These are phyloP conservation scores for Protoeuglena noctilucae DNA, from an alignment of 139 green algal genomes.

Conservation along the genomic window DNA sequence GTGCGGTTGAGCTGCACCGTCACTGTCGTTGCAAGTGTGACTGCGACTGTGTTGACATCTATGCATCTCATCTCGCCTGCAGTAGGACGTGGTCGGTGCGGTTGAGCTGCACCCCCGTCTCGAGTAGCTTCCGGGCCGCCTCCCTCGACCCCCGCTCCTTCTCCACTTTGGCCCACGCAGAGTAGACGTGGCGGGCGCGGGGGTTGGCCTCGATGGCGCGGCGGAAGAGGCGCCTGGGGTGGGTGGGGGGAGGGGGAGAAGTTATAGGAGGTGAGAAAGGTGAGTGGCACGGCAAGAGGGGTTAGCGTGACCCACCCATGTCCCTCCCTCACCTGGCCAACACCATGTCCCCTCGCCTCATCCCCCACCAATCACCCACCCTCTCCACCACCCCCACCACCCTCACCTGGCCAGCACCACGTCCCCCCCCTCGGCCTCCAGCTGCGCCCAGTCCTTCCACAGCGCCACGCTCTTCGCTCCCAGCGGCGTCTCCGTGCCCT, in stretches of 20 bases:
- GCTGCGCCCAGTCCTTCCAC: slow-evolving; percentile 73
- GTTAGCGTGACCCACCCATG: no score
- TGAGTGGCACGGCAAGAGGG: no score
- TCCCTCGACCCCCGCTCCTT: slow-evolving; percentile 36
- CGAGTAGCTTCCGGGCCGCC: slow-evolving; percentile 51
- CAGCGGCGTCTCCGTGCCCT: slow-evolving; percentile 35
- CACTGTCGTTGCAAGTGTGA: not conserved
- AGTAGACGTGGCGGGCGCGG: slow-evolving; percentile 43
- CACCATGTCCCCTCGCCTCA: no score
- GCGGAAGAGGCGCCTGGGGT: slow-evolving; percentile 30
- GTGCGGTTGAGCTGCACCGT: no score
- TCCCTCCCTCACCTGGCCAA: no score
- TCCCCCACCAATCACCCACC: no score
- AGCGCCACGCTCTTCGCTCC: slow-evolving; percentile 36
- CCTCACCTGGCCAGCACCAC: no score
- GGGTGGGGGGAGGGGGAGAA: slow-evolving; percentile 10
- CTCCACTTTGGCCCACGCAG: slow-evolving; percentile 62
- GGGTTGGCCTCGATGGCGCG: slow-evolving; percentile 29
- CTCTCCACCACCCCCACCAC: no score
- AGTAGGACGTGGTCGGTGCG: slow-evolving; percentile 61
- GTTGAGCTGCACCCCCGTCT: slow-evolving; percentile 53
- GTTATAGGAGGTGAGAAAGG: no score
- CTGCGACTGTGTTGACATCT: not conserved
- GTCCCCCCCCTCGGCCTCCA: slow-evolving; percentile 50
- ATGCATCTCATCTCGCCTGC: slow-evolving; percentile 27